A percentile compares a stretch with the other conserved stretches of the same genome.
These are phyloP conservation scores for Phytopythium litorale DNA, from an alignment of 352 stramenopile genomes.

Conservation along the genomic window DNA sequence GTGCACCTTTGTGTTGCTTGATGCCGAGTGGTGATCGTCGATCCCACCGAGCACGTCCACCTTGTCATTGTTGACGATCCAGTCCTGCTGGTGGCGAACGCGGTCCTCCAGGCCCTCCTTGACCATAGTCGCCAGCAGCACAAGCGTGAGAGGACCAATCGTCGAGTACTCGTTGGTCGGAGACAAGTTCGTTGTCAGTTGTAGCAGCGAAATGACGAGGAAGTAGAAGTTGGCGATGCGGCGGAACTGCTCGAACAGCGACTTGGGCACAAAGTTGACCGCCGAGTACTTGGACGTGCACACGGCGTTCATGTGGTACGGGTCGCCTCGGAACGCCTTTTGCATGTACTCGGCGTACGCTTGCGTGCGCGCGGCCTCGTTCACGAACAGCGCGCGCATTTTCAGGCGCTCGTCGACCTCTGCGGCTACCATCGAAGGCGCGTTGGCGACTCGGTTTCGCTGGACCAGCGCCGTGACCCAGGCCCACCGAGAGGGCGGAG, in stretches of 20 bases:
- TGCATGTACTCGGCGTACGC: constrained; percentile 55
- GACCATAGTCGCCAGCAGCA: constrained; percentile 79
- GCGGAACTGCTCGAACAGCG: constrained; percentile 95
- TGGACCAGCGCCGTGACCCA: background rate
- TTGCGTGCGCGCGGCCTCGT: constrained; percentile 57
- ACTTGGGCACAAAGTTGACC: constrained; percentile 94
- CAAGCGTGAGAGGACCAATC: constrained; percentile 70
- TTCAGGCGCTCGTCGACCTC: constrained; percentile 15
- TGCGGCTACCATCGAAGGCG: background rate
- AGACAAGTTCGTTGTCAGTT: constrained; percentile 87
- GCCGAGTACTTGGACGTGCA: constrained; percentile 93
- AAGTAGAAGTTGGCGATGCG: constrained; percentile 97
- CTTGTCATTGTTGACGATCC: constrained; percentile 62
- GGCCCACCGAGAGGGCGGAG: no score
- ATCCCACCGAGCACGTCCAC: constrained; percentile 42
- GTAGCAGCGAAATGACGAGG: constrained; percentile 92
- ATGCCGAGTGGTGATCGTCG: constrained; percentile 3
- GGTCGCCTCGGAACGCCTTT: constrained; percentile 26
- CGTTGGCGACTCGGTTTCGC: background rate
- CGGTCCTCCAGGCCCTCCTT: constrained; percentile 85
- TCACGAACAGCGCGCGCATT: constrained; percentile 68
- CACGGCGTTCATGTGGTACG: constrained; percentile 60
- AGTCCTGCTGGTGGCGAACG: constrained; percentile 67
- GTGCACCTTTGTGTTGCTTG: constrained; percentile 5
- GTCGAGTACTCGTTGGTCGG: constrained; percentile 89